phyloP scores from a whole-genome alignment of 495 filamentous ascomycete genomes.

The Podospora comata region DNA sequence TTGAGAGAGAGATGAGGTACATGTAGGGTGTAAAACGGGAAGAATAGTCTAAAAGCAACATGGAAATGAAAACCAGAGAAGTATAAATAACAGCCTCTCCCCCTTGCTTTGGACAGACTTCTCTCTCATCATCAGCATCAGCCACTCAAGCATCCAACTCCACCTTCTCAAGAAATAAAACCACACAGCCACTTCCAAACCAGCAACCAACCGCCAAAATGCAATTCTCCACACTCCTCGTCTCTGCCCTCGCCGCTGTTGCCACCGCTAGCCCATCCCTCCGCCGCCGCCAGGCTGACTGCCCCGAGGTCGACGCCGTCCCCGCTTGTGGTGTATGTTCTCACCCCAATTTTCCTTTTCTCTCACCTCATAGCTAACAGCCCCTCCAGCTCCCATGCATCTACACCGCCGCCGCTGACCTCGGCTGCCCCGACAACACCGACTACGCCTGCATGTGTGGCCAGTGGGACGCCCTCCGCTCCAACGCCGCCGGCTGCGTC shows the following conservation, averaged over 20 bases:
- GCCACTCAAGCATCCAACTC: slow-evolving; percentile 2
- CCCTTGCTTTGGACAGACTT: neutral
- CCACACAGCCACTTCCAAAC: neutral
- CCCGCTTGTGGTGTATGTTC: slow-evolving; percentile 15
- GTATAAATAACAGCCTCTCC: slow-evolving; percentile 6
- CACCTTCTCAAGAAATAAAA: neutral
- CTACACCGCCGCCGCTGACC: neutral
- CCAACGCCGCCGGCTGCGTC: slow-evolving; percentile 13
- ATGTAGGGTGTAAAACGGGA: neutral
- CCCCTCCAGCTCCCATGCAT: slow-evolving; percentile 6
- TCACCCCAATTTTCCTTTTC: neutral
- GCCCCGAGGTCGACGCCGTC: slow-evolving; percentile 11
- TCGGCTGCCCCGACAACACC: slow-evolving; percentile 8
- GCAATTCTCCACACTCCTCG: slow-evolving; percentile 15
- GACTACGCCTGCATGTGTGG: slow-evolving; percentile 18
- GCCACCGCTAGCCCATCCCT: slow-evolving; percentile 12
- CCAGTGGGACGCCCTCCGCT: slow-evolving; percentile 13
- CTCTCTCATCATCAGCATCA: neutral
- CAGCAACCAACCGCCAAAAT: slow-evolving; percentile 9
- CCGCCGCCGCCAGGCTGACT: slow-evolving; percentile 12
- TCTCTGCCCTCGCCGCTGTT: slow-evolving; percentile 12
- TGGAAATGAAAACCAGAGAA: neutral
- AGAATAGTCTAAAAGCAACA: neutral
- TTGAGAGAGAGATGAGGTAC: neutral
- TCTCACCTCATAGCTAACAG: neutral